Base-by-base conservation (phyloP, 768 basidiomycete genomes). In the Pleurotus platypus region DNA sequence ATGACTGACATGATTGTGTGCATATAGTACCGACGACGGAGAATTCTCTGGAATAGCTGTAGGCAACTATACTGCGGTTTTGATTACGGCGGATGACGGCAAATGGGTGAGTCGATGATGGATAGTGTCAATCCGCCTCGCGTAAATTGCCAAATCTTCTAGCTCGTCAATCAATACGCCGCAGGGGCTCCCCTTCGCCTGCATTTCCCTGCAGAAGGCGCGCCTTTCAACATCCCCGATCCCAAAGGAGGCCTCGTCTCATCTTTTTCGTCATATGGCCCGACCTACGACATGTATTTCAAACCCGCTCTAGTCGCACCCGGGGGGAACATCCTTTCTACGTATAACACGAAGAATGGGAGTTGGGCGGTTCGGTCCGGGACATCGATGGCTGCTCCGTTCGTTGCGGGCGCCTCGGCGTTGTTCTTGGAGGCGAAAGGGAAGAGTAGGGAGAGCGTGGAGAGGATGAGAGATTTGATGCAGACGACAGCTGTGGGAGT, bases 31-130 rank as follows among this genome's bases (percentile, higher is more conserved):
- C 55, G 82, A 79, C 26, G 70, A 57, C 57, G 60, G 59, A 2
- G 80, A 78, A 5, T 79, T 84, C 49, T 56, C 66, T 46, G 71
- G 62, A 5, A 77, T 83, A 55, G 57, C 61, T 7, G 72, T 77
- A 15, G 82, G 78, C 22, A 71, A 78, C 59, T 82, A 78, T 67
- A 72, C 69, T 6, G 66, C 71, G 5, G 70, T 78, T 0, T 66
- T 84, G n/a, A 85, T 86, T 49, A 80, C 78, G 59, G 75, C 79
- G 12, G 75, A 70, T 2, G 83, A 84, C 64, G 84, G 84, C 27
- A 73, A 70, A 65, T 82, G 79, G 68, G 81, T 83, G 58, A 65
- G 78, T 72, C 1, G 7, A 43, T 9, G 50, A 12, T 15, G 13
- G 24, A 20, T 15, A 12, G 30, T 22, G 48, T 37, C 11, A 30